Evolutionary conservation across 495 filamentous ascomycete genomes (phyloP), one percentile per base, ranked within the genome.

Genomic region (Penicillium roqueforti): DNA sequence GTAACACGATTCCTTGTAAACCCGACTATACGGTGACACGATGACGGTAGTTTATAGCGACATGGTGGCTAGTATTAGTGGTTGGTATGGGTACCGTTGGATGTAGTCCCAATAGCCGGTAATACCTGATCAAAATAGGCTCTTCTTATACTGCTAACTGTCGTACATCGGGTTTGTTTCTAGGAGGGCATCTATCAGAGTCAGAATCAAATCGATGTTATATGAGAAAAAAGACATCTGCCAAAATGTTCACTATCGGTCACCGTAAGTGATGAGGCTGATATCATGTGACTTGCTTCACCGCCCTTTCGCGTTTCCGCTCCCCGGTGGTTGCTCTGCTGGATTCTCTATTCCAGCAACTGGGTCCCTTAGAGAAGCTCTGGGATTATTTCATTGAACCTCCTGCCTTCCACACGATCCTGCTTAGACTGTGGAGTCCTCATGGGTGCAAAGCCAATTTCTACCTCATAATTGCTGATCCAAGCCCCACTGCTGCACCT

Each of bases 221-320:
- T n/a, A n/a, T n/a, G n/a, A n/a, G 20, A 36, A 0, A 14, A 19
- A 14, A 16, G 50, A 44, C n/a, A n/a, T n/a, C n/a, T n/a, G n/a
- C 20, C 20, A 23, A 0, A 23, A 18, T 3, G 22, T 20, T 19
- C 50, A 20, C 20, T 52, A 20, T 44, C 2, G 0, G 6, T 16
- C 0, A 26, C 29, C 14, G 40, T 52, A 26, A 0, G 46, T 25
- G 3, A n/a, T 64, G 63, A 65, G 61, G 63, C 61, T 64, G 63
- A 63, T 55, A 67, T 70, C 68, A 70, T 63, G 67, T 65, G 63
- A 51, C 50, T 20, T 1, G 19, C 51, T 54, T 72, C 69, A 71
- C 70, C 70, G 68, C 69, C 67, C 40, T 65, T 71, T 71, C 66
- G 11, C 37, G 49, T 48, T 54, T 53, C 51, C 40, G 52, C 61